Base-by-base conservation (phyloP, 202 grass and related monocot genomes). In the Elaeis oleifera region DNA sequence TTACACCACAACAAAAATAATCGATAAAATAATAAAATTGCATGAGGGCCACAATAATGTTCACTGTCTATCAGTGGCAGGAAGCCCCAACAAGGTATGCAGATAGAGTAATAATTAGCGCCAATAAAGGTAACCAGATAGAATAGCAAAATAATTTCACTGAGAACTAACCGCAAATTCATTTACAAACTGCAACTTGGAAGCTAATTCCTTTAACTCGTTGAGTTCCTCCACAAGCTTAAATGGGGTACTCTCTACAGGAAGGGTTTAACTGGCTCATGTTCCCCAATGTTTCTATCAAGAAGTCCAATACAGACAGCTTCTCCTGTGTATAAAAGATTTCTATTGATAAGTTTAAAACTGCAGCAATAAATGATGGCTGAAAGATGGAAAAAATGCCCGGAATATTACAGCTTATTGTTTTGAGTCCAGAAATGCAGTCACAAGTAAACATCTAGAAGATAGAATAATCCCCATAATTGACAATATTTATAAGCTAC, bases 101-200 rank as follows among this genome's bases (percentile, higher is more conserved):
- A 13, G 36, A 44, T 13, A 44, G 36, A 44, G 36, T 44, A 13
- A 44, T 44, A 44, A 3, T 44, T 44, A 44, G 11, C 3, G 36
- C 36, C 36, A 44, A 13, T 13, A 44, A 13, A 13, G 2, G 36
- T 44, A 44, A 44, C 36, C 36, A 44, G 36, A 13, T 44, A 44
- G 36, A 44, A 44, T 44, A 44, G 36, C 36, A 44, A 44, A 44
- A 44, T 13, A 44, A 44, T 51, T 9, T 53, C 5, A 3, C 51
- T 17, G 0, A 22, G 1, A 39, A 73, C 70, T 63, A 54, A 73
- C 70, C 50, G 70, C 70, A 73, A 73, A 73, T 60, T 73, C 70
- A 63, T 60, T 18, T 18, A 44, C 27, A 63, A 18, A 49, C 24
- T 5, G 50, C 70, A 73, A 48, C 50, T 73, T 73, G 53, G 70